phyloP scores from a whole-genome alignment of 2,329 filamentous ascomycete species.

The Cyphellophora attinorum region DNA sequence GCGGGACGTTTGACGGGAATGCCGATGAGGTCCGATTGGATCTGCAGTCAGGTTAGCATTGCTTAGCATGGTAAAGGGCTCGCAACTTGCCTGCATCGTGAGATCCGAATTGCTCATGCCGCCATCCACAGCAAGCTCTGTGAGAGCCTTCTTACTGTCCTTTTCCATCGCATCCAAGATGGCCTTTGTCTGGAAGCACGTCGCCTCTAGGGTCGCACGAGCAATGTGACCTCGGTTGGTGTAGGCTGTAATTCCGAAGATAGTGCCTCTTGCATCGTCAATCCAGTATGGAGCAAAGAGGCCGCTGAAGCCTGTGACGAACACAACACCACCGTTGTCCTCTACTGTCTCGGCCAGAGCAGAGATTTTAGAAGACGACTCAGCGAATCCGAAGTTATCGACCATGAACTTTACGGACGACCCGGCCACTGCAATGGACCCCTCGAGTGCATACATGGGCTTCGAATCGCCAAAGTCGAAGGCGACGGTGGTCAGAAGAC shows the following conservation, averaged over 20 bases:
- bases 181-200: conserved; percentile 85
- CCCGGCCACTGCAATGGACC: conserved; percentile 73
- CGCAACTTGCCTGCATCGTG: conserved; percentile 61
- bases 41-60: neutral
- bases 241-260: conserved; percentile 78
- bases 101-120: conserved; percentile 83
- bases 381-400: conserved; percentile 56
- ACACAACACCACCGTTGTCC: conserved; percentile 74
- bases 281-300: conserved; percentile 94
- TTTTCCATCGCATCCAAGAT: conserved; percentile 87
- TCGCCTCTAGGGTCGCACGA: conserved; percentile 79
- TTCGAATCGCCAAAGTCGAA: conserved; percentile 66
- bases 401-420: conserved; percentile 68
- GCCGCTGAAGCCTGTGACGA: conserved; percentile 85
- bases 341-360: conserved; percentile 54
- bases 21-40: conserved; percentile 74
- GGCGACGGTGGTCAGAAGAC: conserved; percentile 75
- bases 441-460: conserved; percentile 72
- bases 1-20: conserved; percentile 75
- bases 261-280: conserved; percentile 79
- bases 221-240: conserved; percentile 80
- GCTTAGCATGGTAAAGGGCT: conserved; percentile 37
- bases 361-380: conserved; percentile 52
- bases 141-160: conserved; percentile 67
- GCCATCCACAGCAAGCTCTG: conserved; percentile 72